Evolutionary conservation across 352 stramenopile genomes (phyloP).

Genomic region (Saprolegnia parasitica): DNA sequence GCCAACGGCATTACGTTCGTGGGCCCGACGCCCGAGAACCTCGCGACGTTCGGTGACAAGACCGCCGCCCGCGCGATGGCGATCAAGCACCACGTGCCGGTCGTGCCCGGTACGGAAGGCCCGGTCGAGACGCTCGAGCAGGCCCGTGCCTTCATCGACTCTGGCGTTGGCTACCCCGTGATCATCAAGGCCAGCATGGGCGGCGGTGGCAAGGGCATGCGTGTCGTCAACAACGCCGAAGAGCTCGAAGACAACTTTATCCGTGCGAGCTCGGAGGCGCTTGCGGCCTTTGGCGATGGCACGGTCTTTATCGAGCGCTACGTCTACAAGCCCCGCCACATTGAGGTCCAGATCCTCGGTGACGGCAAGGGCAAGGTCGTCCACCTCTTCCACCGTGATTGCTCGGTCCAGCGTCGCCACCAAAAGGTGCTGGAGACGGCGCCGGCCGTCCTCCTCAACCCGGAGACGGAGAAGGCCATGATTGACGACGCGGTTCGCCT

Average conservation of each 20-base stretch:
- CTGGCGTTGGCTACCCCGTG: conserved; percentile 90
- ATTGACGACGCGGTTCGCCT: conserved; percentile 91
- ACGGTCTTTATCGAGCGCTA: conserved; percentile 96
- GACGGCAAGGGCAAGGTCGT: conserved; percentile 93
- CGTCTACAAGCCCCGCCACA: conserved; percentile 92
- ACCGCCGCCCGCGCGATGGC: conserved; percentile 82
- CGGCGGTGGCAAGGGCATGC: conserved; percentile 96
- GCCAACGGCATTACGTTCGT: conserved; percentile 94
- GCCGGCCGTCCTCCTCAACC: conserved; percentile 79
- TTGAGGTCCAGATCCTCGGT: conserved; percentile 97
- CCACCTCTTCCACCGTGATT: conserved; percentile 96
- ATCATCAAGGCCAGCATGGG: conserved; percentile 98
- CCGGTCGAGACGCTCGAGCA: conserved; percentile 86
- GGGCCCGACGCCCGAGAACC: conserved; percentile 91
- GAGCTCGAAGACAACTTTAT: conserved; percentile 88
- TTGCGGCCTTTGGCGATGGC: conserved; percentile 92
- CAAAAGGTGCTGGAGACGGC: conserved; percentile 97
- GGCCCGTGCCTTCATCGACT: conserved; percentile 86
- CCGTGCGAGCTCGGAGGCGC: conserved; percentile 76
- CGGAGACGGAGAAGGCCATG: conserved; percentile 85
- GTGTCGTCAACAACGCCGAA: conserved; percentile 77
- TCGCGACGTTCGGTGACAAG: conserved; percentile 88
- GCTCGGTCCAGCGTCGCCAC: conserved; percentile 96
- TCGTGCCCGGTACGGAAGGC: conserved; percentile 87
- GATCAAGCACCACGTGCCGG: conserved; percentile 83